Evolutionary conservation across 73 alveolate species (phyloP).

Genomic region (Blepharisma japonicum): DNA sequence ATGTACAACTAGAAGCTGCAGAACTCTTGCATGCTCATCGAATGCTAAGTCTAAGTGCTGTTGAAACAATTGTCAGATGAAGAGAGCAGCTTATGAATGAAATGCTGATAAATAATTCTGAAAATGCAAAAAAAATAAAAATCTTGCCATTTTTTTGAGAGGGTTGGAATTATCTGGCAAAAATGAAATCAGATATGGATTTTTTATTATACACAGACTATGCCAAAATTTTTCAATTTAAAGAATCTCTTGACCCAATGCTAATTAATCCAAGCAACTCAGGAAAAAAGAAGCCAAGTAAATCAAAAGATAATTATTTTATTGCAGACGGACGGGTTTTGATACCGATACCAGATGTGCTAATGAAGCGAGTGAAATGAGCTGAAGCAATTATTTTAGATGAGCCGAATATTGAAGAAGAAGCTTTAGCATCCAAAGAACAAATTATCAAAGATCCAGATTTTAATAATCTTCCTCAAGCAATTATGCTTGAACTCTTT

Average conservation of each 20-base stretch:
- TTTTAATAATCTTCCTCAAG: too few relatives aligned
- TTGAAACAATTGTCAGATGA: conserved; percentile 52
- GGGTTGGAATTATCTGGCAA: conserved; percentile 54
- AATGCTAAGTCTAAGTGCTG: conserved; percentile 52
- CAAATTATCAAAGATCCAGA: too few relatives aligned
- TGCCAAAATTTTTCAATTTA: conserved; percentile 45
- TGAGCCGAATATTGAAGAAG: too few relatives aligned
- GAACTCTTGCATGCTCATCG: conserved; percentile 54
- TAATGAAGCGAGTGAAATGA: too few relatives aligned
- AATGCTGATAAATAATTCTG: conserved; percentile 6
- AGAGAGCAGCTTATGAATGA: conserved; percentile 30
- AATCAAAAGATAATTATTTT: background rate
- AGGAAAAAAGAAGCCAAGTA: too few relatives aligned
- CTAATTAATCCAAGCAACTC: conserved; percentile 36
- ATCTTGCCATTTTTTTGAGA: conserved; percentile 56
- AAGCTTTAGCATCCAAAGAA: too few relatives aligned
- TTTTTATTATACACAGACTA: conserved; percentile 33
- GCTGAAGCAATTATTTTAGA: too few relatives aligned
- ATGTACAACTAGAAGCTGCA: conserved; percentile 34
- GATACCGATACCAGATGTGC: background rate
- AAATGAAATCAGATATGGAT: conserved; percentile 52
- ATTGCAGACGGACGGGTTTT: background rate
- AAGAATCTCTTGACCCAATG: conserved; percentile 59
- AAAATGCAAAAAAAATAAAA: conserved; percentile 31
- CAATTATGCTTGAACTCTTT: too few relatives aligned